Conservation (phyloP, 208 protist genomes). For the Borovskyia barvae region DNA sequence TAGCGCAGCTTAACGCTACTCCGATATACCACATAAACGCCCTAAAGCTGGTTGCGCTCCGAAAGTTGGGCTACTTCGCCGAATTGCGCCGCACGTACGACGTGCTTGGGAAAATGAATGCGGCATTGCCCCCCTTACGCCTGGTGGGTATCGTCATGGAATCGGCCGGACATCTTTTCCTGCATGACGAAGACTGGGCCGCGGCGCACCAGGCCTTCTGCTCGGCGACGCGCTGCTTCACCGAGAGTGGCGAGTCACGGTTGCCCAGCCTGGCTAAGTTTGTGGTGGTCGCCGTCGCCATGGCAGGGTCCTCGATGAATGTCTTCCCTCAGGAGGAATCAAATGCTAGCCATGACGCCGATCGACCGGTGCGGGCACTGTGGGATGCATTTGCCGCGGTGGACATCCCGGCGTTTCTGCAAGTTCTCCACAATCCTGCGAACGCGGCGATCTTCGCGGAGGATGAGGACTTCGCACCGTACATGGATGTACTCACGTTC, state of each 20-base stretch:
- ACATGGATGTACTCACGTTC: conserved; percentile 90
- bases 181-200: conserved; percentile 85
- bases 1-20: conserved; percentile 18
- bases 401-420: conserved; percentile 85
- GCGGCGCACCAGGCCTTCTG: conserved; percentile 94
- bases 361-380: conserved; percentile 20
- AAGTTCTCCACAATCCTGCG: conserved; percentile 65
- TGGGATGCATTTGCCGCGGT: conserved; percentile 34
- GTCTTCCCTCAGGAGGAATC: conserved; percentile 26
- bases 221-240: conserved; percentile 90
- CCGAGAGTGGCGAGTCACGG: conserved; percentile 94
- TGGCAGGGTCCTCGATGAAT: conserved; percentile 46
- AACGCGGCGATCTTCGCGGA: conserved; percentile 58
- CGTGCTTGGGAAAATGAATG: conserved; percentile 20
- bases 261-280: conserved; percentile 85
- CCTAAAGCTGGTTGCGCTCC: conserved; percentile 18
- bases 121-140: conserved; percentile 85
- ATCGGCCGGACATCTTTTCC: conserved; percentile 85
- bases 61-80: conserved; percentile 16
- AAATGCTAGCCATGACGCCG: conserved; percentile 36
- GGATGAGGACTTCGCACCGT: conserved; percentile 89
- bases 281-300: conserved; percentile 89
- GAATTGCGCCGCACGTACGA: conserved; percentile 47
- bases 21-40: conserved; percentile 7
- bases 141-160: conserved; percentile 93